Conservation (phyloP, 2,329 filamentous ascomycete species). For the Aspergillus floridensis region DNA sequence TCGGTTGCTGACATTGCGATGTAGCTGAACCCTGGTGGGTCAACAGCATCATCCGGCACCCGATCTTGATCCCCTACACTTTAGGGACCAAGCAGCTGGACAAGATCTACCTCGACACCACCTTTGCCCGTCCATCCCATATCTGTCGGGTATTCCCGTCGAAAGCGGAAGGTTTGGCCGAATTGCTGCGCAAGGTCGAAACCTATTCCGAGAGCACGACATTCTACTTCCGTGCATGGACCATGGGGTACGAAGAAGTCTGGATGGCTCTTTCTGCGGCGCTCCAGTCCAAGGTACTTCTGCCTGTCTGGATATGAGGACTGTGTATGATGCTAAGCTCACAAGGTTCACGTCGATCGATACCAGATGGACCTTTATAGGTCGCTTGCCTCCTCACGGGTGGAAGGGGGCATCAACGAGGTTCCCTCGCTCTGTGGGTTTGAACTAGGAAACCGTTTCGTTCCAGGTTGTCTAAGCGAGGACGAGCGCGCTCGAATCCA, state of each 20-base stretch:
- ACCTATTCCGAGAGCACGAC: conserved; percentile 69
- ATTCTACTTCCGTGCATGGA: conserved; percentile 88
- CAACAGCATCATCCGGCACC: conserved; percentile 67
- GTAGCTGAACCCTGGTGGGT: conserved; percentile 79
- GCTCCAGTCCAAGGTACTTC: conserved; percentile 60
- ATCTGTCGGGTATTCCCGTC: conserved; percentile 55
- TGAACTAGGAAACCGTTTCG: conserved; percentile 67
- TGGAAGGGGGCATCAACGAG: conserved; percentile 50
- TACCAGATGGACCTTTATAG: conserved; percentile 75
- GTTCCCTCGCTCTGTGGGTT: conserved; percentile 70
- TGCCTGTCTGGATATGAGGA: background rate
- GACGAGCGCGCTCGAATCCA: conserved; percentile 67
- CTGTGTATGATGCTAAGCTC: conserved; percentile 13
- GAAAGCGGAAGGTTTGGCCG: conserved; percentile 71
- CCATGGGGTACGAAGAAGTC: conserved; percentile 89
- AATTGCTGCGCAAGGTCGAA: conserved; percentile 67
- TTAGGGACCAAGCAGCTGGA: conserved; percentile 66
- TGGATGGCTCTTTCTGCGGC: conserved; percentile 77
- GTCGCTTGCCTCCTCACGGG: conserved; percentile 51
- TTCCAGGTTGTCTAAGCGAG: conserved; percentile 69
- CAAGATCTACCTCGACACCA: conserved; percentile 86
- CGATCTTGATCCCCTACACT: conserved; percentile 71
- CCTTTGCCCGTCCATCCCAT: conserved; percentile 59
- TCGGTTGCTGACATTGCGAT: conserved; percentile 8
- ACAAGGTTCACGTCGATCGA: conserved; percentile 72